Percentiles rank a stretch among this genome's conserved stretches.
These are phyloP conservation scores for Paracoccidioides brasiliensis DNA, from an alignment of 2,329 filamentous ascomycete genomes.

Conservation along the genomic window DNA sequence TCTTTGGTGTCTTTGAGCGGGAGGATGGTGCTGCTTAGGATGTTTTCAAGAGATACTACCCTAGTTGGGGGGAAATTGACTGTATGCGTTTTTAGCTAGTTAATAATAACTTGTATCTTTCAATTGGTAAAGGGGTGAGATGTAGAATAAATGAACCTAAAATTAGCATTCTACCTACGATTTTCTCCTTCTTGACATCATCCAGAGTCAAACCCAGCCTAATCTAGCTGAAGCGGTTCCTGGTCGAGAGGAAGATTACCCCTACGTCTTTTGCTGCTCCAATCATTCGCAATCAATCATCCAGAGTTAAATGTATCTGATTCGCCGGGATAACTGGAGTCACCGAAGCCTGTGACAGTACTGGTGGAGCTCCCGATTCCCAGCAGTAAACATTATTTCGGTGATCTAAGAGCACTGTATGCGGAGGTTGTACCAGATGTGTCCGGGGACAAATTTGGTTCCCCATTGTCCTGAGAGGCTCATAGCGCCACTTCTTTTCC, in stretches of 20 bases:
- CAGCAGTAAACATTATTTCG: constrained; percentile 23
- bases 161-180: constrained; percentile 7
- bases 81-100: not conserved
- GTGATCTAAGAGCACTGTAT: constrained; percentile 23
- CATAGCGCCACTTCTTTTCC: constrained; percentile 24
- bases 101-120: not conserved
- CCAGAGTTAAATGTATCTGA: constrained; percentile 22
- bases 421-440: constrained; percentile 22
- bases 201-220: not conserved
- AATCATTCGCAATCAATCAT: constrained; percentile 11
- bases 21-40: constrained; percentile 17
- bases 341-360: constrained; percentile 22
- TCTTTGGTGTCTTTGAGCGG: constrained; percentile 18
- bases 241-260: too few relatives aligned
- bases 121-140: not conserved
- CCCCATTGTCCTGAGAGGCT: constrained; percentile 28
- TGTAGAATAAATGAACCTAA: not conserved
- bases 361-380: constrained; percentile 20
- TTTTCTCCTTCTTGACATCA: constrained; percentile 22
- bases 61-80: constrained; percentile 21
- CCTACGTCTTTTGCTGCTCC: too few relatives aligned
- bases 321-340: constrained; percentile 21
- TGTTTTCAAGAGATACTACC: constrained; percentile 20
- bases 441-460: constrained; percentile 26
- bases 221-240: too few relatives aligned